Evolutionary conservation across 345 rosid genomes (phyloP).

Genomic region (Brassica incana): DNA sequence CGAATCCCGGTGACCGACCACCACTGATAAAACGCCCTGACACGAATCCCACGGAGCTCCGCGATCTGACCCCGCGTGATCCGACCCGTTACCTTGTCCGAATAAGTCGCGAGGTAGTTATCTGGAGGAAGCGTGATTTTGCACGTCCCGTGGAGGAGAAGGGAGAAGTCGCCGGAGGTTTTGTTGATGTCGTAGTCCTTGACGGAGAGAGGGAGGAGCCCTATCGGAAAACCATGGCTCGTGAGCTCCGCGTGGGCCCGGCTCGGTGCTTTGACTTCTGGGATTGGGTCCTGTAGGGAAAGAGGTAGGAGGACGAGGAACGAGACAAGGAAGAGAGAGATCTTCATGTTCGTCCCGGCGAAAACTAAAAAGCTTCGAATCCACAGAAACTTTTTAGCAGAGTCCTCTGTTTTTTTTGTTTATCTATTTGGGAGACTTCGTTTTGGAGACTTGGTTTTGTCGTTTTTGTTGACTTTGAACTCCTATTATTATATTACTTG

Average conservation of each 20-base stretch:
- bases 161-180: constrained; percentile 70
- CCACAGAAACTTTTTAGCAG: neutral
- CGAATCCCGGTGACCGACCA: constrained; percentile 89
- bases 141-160: constrained; percentile 67
- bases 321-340: constrained; percentile 29
- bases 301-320: constrained; percentile 35
- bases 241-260: constrained; percentile 72
- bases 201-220: constrained; percentile 73
- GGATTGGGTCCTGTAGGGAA: constrained; percentile 39
- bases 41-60: constrained; percentile 75
- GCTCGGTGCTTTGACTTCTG: constrained; percentile 40
- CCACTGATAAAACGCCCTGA: constrained; percentile 76
- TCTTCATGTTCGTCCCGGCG: constrained; percentile 30
- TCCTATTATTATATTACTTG: neutral
- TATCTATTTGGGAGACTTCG: neutral
- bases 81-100: constrained; percentile 63
- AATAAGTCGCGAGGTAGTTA: constrained; percentile 87
- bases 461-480: neutral
- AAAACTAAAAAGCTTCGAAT: neutral
- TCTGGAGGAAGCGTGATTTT: constrained; percentile 84
- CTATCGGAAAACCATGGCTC: constrained; percentile 77
- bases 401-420: neutral
- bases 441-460: neutral
- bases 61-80: constrained; percentile 68
- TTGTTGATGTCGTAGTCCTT: constrained; percentile 54